Evolutionary conservation across 345 rosid species (phyloP).

Genomic region (Leavenworthia alabamica): DNA sequence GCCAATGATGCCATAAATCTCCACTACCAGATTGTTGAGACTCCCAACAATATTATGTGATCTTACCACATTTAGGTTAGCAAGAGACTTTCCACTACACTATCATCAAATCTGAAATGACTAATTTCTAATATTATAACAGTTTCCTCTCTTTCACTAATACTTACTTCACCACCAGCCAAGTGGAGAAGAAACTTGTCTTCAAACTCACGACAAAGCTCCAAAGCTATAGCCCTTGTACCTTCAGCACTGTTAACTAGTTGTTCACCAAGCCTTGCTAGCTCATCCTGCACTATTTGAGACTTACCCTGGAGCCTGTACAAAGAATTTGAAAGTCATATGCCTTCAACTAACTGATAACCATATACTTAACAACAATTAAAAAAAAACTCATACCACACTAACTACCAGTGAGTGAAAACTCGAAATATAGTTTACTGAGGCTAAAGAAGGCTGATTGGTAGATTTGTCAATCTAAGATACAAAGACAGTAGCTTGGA

Average conservation of each 20-base stretch:
- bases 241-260: constrained; percentile 86
- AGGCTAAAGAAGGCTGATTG: background rate
- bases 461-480: background rate
- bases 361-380: background rate
- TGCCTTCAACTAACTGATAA: background rate
- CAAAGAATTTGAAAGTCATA: constrained; percentile 6
- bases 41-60: background rate
- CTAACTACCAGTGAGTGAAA: background rate
- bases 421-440: background rate
- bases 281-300: constrained; percentile 77
- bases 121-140: constrained; percentile 2
- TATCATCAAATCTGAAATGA: constrained; percentile 4
- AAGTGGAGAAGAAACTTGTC: constrained; percentile 94
- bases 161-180: constrained; percentile 85
- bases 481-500: constrained; percentile 2
- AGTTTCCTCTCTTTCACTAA: constrained; percentile 13
- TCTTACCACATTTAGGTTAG: background rate
- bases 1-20: background rate
- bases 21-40: background rate
- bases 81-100: constrained; percentile 5
- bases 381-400: background rate
- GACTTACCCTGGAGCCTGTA: constrained; percentile 92
- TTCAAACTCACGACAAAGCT: constrained; percentile 98
- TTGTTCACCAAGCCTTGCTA: constrained; percentile 81
- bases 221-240: constrained; percentile 92